These are phyloP conservation scores for Cladobotryum protrusum DNA, from an alignment of 2,329 filamentous ascomycete species.

Conservation along the genomic window DNA sequence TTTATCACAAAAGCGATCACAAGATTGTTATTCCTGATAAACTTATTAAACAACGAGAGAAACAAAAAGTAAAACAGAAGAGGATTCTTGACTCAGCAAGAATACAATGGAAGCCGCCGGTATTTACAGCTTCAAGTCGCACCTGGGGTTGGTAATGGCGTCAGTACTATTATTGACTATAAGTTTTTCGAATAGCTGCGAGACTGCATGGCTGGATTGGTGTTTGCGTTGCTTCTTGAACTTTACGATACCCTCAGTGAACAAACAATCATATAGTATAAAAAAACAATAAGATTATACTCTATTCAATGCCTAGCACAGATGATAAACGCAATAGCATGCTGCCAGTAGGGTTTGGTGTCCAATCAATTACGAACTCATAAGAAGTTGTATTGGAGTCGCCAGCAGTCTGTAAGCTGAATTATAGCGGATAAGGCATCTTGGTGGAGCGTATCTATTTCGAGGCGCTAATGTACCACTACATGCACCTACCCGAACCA, in stretches of 20 bases:
- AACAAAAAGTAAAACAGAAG: slow-evolving; percentile 71
- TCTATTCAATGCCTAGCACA: too few species aligned
- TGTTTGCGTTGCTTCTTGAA: neutral
- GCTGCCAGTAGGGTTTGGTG: too few species aligned
- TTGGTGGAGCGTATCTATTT: too few species aligned
- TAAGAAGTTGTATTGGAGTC: too few species aligned
- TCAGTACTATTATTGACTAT: neutral
- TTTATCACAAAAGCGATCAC: slow-evolving; percentile 94
- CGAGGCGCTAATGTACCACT: too few species aligned
- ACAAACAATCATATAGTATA: neutral
- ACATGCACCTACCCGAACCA: too few species aligned
- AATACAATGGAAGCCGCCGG: slow-evolving; percentile 92
- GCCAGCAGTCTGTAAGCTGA: too few species aligned
- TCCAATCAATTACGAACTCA: too few species aligned
- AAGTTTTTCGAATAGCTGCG: neutral
- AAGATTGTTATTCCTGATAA: slow-evolving; percentile 89
- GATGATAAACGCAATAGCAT: too few species aligned
- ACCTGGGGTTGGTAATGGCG: slow-evolving; percentile 84
- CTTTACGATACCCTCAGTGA: neutral
- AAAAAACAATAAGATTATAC: too few species aligned
- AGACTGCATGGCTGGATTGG: neutral
- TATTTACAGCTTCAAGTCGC: slow-evolving; percentile 81
- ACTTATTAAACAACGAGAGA: slow-evolving; percentile 71
- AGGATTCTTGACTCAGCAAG: slow-evolving; percentile 68
- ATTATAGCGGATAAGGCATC: too few species aligned